Evolutionary conservation across 129 eudicot genomes (phyloP), one percentile per base, ranked within the genome.

Genomic region (Logfia minima): DNA sequence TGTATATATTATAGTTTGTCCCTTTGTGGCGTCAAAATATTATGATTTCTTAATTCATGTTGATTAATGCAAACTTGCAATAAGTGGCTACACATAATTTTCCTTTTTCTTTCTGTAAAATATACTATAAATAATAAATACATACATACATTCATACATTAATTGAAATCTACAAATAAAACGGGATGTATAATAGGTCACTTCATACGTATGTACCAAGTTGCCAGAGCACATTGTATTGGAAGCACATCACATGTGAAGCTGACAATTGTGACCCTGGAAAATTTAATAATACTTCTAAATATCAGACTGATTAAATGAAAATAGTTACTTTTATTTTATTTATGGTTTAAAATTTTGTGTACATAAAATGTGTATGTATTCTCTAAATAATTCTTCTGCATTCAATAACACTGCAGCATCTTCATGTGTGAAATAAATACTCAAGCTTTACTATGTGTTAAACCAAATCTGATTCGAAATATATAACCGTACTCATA

Each of bases 211-310:
- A 37, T 74, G 71, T 41, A 63, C 9, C 41, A 39, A 62, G 71
- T 37, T 48, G 70, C 29, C 61, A 62, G 79, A 24, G 43, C 64
- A 71, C 75, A 71, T 71, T 29, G 75, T 18, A 71, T 16, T 22
- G 62, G 75, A 71, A 34, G 56, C 70, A 37, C 62, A 75, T 62
- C 70, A 43, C 61, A 37, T 34, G 60, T 61, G 70, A 37, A 66
- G 37, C 69, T 59, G 65, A 66, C 70, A 66, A 29, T 39, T 28
- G 26, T 34, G 24, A 32, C 21, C 71, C 45, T 35, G 37, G 43
- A 11, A 29, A 45, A 28, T 41, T 41, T 41, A 41, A 41, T 41
- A 9, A 9, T 41, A 8, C 3, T 41, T 37, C 41, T 37, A 6
- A 39, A 39, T 39, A 41, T 41, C 14, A 41, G 14, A 41, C 48